Evolutionary conservation across 139 green algal genomes (phyloP).

Genomic region (Micractinium sp.): DNA sequence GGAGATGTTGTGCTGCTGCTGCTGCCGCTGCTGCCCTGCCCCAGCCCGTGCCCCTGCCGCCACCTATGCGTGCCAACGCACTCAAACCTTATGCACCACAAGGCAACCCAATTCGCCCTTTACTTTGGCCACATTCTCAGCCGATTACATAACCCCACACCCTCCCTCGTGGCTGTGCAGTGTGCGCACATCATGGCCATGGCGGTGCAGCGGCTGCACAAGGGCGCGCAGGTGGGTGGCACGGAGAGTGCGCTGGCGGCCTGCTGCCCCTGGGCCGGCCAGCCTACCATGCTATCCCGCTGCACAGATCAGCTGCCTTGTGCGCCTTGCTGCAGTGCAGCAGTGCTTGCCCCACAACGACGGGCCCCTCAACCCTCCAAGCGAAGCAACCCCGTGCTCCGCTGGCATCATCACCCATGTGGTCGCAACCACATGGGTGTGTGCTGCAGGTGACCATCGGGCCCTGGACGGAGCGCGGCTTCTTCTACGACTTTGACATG

Average conservation of each 20-base stretch:
- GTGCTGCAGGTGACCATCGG: conserved; percentile 85
- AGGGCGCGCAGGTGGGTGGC: conserved; percentile 65
- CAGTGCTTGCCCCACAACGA: too few species aligned
- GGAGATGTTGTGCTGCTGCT: too few species aligned
- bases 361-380: too few species aligned
- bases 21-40: too few species aligned
- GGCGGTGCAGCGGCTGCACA: conserved; percentile 94
- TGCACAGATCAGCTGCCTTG: neutral
- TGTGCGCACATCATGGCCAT: conserved; percentile 98
- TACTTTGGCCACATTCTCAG: too few species aligned
- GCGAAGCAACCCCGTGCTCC: too few species aligned
- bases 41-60: neutral
- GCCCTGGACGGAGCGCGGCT: conserved; percentile 96
- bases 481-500: conserved; percentile 99
- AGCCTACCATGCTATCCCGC: neutral
- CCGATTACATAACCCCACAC: neutral
- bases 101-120: too few species aligned
- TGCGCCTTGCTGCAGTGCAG: too few species aligned
- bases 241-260: neutral
- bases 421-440: too few species aligned
- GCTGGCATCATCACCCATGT: too few species aligned
- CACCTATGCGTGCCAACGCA: too few species aligned
- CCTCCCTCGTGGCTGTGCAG: conserved; percentile 48
- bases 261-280: neutral
- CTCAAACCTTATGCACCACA: too few species aligned